These are phyloP conservation scores for Lepidium sativum DNA, from an alignment of 345 rosid species.

Conservation along the genomic window DNA sequence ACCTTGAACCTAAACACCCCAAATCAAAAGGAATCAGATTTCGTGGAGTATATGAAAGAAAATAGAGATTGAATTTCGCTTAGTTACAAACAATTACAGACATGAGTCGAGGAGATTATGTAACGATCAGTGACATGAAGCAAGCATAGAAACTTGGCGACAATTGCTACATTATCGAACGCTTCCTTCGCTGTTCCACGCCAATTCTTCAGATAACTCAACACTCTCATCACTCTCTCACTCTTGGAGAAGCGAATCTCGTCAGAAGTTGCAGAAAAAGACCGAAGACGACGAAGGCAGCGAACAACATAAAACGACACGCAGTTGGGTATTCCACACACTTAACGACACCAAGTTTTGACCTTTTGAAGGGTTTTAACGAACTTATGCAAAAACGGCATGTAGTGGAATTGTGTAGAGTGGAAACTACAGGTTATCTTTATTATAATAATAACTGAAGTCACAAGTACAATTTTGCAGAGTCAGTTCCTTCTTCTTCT, in stretches of 20 bases:
- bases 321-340: neutral
- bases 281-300: neutral
- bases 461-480: neutral
- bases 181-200: constrained; percentile 36
- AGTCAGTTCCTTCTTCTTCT: neutral
- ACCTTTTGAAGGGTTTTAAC: neutral
- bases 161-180: neutral
- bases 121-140: constrained; percentile 57
- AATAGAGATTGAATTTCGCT: neutral
- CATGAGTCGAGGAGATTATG: constrained; percentile 40
- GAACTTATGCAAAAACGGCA: neutral
- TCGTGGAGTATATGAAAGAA: no score
- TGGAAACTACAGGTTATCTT: neutral
- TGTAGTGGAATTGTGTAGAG: neutral
- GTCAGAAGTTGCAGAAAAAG: neutral
- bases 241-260: neutral
- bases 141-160: constrained; percentile 33
- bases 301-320: neutral
- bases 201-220: constrained; percentile 29
- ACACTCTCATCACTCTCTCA: constrained; percentile 4
- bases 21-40: no score
- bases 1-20: constrained; percentile 71
- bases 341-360: constrained; percentile 11
- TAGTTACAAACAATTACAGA: no score
- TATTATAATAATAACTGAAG: neutral